Evolutionary conservation across 1,139 yeast genomes (phyloP), one percentile per base, ranked within the genome.

Genomic region (Hemisphaericaspora xylanilytica): DNA sequence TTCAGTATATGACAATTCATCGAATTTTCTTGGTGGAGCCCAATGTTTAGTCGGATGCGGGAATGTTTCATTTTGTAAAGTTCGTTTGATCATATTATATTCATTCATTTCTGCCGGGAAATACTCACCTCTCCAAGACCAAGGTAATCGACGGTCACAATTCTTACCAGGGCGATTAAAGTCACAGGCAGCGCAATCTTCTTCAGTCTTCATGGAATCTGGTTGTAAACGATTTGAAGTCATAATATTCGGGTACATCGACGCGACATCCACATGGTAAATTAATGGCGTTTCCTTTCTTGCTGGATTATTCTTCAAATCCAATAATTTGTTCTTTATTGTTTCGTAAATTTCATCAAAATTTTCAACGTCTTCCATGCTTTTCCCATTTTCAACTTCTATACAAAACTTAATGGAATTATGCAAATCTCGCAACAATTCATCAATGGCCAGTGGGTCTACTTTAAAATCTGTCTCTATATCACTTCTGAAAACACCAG

Each of bases 231-330:
- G 80, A 63, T 94, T 94, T 0, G 98, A 86, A 3, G 96, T 88
- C 97, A 94, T 94, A 55, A 94, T 94, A 58, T 94, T 92, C 3
- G 99, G 99, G 56, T 94, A 94, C 99, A 94, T 94, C 0, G 98
- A 92, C 0, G 99, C 97, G 39, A 94, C 99, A 68, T 94, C 99
- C 30, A 94, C 96, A 59, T 94, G 99, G 55, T 94, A 94, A 48
- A 94, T 94, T 28, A 87, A 70, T 0, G 99, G 99, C 7, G 69
- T 69, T 53, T 92, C 98, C 9, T 63, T 60, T 49, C 97, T 69
- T 28, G 67, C 67, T 0, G 95, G 92, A 26, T 73, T 72, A 3
- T 70, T 60, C 45, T 79, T 80, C 40, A 94, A 62, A 5, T 74
- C 84, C 15, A 73, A 44, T 16, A 94, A 66, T 47, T 78, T 70